phyloP scores from a whole-genome alignment of 768 basidiomycete genomes.

The Mrakia blollopis region DNA sequence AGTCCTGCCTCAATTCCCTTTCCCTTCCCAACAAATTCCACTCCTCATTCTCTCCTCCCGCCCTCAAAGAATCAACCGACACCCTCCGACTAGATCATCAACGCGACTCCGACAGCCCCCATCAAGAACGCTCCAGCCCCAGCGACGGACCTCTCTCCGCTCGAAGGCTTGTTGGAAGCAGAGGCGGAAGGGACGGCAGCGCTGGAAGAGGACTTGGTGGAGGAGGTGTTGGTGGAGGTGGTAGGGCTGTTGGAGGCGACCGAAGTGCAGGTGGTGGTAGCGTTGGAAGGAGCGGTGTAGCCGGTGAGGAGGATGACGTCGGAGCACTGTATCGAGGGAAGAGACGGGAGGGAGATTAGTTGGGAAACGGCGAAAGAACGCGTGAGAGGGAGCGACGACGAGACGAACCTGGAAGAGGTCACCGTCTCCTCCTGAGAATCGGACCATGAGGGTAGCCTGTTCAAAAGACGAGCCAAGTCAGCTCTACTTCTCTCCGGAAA shows the following conservation, averaged over 20 bases:
- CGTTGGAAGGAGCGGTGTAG: conserved; percentile 51
- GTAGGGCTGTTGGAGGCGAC: conserved; percentile 74
- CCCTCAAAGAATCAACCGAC: no score
- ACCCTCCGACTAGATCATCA: conserved; percentile 3
- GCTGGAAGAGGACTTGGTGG: conserved; percentile 45
- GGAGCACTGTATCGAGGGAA: conserved; percentile 57
- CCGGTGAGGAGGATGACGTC: conserved; percentile 65
- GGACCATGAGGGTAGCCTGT: conserved; percentile 22
- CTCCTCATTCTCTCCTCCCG: no score
- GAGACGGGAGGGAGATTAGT: background rate
- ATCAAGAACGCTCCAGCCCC: background rate
- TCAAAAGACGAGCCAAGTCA: background rate
- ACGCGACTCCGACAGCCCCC: background rate
- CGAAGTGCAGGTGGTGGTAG: conserved; percentile 62
- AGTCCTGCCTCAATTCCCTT: no score
- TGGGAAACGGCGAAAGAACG: background rate
- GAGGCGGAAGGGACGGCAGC: conserved; percentile 10
- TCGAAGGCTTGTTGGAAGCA: background rate
- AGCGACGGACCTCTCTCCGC: background rate
- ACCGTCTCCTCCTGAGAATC: conserved; percentile 26
- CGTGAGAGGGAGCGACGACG: background rate
- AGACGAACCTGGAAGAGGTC: conserved; percentile 26
- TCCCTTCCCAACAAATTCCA: no score
- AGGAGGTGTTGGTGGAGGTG: conserved; percentile 54
- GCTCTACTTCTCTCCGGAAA: background rate